A percentile compares a stretch with the other conserved stretches of the same genome.
Evolutionary conservation across 371 early-diverging fungal species (phyloP).

Genomic region (Syncephalis plumigaleata): DNA sequence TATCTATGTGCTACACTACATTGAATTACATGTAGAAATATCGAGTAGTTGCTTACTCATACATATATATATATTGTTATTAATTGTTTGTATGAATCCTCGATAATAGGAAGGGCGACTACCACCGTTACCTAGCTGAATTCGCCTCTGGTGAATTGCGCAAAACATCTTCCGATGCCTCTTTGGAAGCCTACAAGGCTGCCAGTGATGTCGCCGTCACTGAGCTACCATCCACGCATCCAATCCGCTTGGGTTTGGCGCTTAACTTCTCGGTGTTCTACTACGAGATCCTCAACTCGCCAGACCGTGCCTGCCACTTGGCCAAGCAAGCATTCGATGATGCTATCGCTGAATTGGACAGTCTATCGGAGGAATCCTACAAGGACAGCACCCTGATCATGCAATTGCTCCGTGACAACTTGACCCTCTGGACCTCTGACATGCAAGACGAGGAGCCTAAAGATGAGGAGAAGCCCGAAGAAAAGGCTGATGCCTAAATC

Average conservation of each 20-base stretch:
- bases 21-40: too few species aligned
- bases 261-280: constrained; percentile 99
- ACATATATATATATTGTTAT: too few species aligned
- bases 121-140: constrained; percentile 99
- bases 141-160: constrained; percentile 79
- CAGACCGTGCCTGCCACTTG: constrained; percentile 96
- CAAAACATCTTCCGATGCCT: constrained; percentile 70
- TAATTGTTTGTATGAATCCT: too few species aligned
- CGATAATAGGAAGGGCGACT: constrained; percentile 89
- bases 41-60: too few species aligned
- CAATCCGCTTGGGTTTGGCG: constrained; percentile 97
- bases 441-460: constrained; percentile 46
- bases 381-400: constrained; percentile 99
- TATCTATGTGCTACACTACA: too few species aligned
- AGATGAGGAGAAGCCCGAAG: too few species aligned
- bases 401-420: constrained; percentile 99
- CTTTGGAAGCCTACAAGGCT: constrained; percentile 91
- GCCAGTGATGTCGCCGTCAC: constrained; percentile 92
- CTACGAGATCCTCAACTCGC: constrained; percentile 99
- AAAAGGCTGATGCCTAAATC: too few species aligned
- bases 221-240: constrained; percentile 93
- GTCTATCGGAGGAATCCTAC: constrained; percentile 97
- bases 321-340: constrained; percentile 99
- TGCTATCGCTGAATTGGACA: constrained; percentile 99
- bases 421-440: constrained; percentile 99